These are phyloP conservation scores for Tetraselmis chui DNA, from an alignment of 139 green algal genomes.

Conservation along the genomic window DNA sequence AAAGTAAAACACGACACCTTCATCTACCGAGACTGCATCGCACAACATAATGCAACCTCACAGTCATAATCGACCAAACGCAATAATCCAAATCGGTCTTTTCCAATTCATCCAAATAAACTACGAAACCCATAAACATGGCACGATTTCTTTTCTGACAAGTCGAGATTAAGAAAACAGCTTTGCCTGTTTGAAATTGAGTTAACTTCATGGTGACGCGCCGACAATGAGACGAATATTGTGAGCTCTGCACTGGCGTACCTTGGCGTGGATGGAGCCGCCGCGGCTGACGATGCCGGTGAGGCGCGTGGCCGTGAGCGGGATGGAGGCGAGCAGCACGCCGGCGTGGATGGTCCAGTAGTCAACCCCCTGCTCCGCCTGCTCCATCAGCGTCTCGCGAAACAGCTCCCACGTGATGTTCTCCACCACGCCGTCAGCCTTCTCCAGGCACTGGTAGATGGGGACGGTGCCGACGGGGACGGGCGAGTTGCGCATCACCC, in stretches of 20 bases:
- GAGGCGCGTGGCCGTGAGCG: slow-evolving; percentile 80
- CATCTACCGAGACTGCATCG: too few relatives aligned
- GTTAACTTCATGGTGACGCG: too few relatives aligned
- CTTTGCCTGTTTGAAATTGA: neutral
- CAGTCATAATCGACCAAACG: too few relatives aligned
- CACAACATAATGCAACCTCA: too few relatives aligned
- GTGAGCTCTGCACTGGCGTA: too few relatives aligned
- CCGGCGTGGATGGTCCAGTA: slow-evolving; percentile 98
- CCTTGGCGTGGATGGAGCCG: slow-evolving; percentile 93
- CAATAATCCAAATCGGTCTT: too few relatives aligned
- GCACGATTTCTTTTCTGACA: too few relatives aligned
- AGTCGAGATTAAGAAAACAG: too few relatives aligned
- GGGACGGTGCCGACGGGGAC: slow-evolving; percentile 69
- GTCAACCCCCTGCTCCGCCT: slow-evolving; percentile 92
- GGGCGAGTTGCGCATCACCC: slow-evolving; percentile 87
- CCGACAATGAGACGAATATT: too few relatives aligned
- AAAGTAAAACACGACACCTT: too few relatives aligned
- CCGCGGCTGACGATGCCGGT: slow-evolving; percentile 92
- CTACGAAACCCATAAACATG: too few relatives aligned
- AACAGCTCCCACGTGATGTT: slow-evolving; percentile 96
- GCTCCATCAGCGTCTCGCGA: slow-evolving; percentile 87
- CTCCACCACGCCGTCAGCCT: slow-evolving; percentile 69
- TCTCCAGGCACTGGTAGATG: slow-evolving; percentile 87
- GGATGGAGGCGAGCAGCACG: slow-evolving; percentile 85
- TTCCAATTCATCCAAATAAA: too few relatives aligned